These are phyloP conservation scores for Apium graveolens DNA, from an alignment of 129 eudicot species.

Conservation along the genomic window DNA sequence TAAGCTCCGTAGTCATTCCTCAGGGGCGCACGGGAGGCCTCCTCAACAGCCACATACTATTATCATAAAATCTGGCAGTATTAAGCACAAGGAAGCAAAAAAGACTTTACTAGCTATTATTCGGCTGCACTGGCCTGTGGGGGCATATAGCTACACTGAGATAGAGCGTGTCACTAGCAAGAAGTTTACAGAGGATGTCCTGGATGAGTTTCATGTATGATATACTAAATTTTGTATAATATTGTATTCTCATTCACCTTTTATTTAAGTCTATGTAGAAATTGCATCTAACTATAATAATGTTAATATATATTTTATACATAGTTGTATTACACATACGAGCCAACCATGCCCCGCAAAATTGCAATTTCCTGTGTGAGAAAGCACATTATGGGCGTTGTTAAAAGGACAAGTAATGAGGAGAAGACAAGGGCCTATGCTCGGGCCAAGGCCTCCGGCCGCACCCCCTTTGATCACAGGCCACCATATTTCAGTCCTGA, in stretches of 20 bases:
- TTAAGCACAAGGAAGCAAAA: slow-evolving; percentile 3
- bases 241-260: background rate
- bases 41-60: background rate
- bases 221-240: background rate
- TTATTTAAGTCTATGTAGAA: background rate
- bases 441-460: background rate
- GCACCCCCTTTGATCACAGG: background rate
- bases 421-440: background rate
- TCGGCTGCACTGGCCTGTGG: slow-evolving; percentile 3
- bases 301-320: background rate
- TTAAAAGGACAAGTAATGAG: background rate
- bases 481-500: background rate
- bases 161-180: slow-evolving; percentile 4
- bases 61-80: background rate
- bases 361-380: background rate
- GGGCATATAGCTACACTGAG: background rate
- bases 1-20: background rate
- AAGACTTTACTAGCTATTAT: slow-evolving; percentile 5
- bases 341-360: background rate
- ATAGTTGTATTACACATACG: background rate
- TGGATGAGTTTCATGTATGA: background rate
- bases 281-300: background rate
- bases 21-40: slow-evolving; percentile 1
- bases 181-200: background rate
- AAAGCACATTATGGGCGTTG: background rate